Evolutionary conservation across 2,329 filamentous ascomycete genomes (phyloP).

Genomic region (Fusarium euwallaceae): DNA sequence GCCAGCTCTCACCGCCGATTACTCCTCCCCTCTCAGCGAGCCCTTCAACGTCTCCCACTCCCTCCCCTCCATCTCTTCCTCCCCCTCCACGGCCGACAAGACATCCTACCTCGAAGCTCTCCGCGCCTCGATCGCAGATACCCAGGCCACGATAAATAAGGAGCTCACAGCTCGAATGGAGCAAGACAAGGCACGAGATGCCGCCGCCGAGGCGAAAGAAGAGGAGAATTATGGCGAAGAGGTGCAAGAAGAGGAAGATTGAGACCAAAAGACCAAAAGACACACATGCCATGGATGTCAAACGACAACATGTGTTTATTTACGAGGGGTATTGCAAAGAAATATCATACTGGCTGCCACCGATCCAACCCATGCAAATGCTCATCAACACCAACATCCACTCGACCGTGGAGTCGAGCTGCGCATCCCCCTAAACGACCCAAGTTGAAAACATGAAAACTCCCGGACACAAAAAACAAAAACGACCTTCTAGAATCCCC

Average conservation of each 20-base stretch:
- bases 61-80: slow-evolving; percentile 52
- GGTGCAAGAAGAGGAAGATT: slow-evolving; percentile 73
- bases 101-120: slow-evolving; percentile 71
- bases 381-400: slow-evolving; percentile 24
- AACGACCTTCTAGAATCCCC: slow-evolving; percentile 49
- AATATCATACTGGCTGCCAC: slow-evolving; percentile 43
- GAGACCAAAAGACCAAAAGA: slow-evolving; percentile 14
- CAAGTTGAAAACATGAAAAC: slow-evolving; percentile 14
- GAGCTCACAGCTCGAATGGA: slow-evolving; percentile 82
- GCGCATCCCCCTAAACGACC: slow-evolving; percentile 3
- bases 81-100: slow-evolving; percentile 61
- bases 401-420: slow-evolving; percentile 5
- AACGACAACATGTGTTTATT: slow-evolving; percentile 32
- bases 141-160: slow-evolving; percentile 78
- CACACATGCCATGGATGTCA: not conserved
- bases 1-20: slow-evolving; percentile 57
- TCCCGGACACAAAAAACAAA: slow-evolving; percentile 22
- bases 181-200: slow-evolving; percentile 71
- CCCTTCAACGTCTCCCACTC: slow-evolving; percentile 59
- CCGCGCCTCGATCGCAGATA: slow-evolving; percentile 65
- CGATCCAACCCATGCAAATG: slow-evolving; percentile 42
- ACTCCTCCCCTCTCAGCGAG: slow-evolving; percentile 65
- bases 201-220: slow-evolving; percentile 68
- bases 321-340: slow-evolving; percentile 40
- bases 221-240: slow-evolving; percentile 92